Percentiles rank a stretch among this genome's conserved stretches.
These are phyloP conservation scores for Potentilla sterilis DNA, from an alignment of 306 rosid genomes.

Conservation along the genomic window DNA sequence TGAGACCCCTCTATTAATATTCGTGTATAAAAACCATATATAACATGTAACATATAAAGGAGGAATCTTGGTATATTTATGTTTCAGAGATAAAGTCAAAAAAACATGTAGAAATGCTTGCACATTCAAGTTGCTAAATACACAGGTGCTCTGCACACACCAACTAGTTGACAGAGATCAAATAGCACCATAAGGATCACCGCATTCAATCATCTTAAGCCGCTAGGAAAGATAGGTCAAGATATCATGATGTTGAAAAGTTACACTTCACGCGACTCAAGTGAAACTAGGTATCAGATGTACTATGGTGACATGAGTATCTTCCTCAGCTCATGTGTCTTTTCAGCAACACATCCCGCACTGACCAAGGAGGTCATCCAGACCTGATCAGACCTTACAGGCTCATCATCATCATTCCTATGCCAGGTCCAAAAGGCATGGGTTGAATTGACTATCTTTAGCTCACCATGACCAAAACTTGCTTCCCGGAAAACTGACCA, in stretches of 20 bases:
- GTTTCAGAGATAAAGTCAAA: neutral
- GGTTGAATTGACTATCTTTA: slow-evolving; percentile 62
- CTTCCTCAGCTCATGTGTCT: slow-evolving; percentile 42
- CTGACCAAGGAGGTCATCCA: slow-evolving; percentile 74
- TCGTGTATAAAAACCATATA: neutral
- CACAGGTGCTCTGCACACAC: neutral
- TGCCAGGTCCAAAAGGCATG: slow-evolving; percentile 97
- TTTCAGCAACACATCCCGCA: slow-evolving; percentile 62
- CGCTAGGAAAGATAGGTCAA: neutral
- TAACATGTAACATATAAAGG: neutral
- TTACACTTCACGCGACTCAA: neutral
- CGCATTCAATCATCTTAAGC: neutral
- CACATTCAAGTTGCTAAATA: neutral
- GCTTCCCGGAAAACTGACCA: slow-evolving; percentile 93
- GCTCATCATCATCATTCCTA: slow-evolving; percentile 86
- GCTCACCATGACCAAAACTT: slow-evolving; percentile 92
- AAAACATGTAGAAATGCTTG: neutral
- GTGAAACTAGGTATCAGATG: neutral
- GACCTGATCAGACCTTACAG: slow-evolving; percentile 74
- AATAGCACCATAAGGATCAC: neutral
- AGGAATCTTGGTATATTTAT: neutral
- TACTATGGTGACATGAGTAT: slow-evolving; percentile 44
- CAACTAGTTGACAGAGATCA: neutral
- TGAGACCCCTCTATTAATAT: no score
- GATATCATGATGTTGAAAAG: neutral